Evolutionary conservation across 2,329 filamentous ascomycete species (phyloP), one percentile per base, ranked within the genome.

Genomic region (Chaetomium sp.): DNA sequence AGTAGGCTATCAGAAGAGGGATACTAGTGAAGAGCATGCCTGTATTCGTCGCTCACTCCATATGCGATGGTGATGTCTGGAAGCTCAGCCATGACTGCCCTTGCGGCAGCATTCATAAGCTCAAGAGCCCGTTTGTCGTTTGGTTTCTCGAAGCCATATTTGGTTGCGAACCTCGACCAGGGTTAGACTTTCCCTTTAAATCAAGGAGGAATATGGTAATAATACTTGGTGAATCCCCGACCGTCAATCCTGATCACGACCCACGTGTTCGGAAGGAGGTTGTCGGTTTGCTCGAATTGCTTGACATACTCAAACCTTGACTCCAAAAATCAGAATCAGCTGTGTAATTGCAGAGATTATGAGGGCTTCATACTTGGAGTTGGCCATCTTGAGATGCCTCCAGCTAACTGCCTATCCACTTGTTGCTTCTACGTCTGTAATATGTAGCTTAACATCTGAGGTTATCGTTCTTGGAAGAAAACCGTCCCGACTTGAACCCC

Each of bases 21-120:
- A 19, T 10, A 42, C 73, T 77, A 70, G 70, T 62, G 23, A 38
- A 45, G 1, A 21, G 49, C 56, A 31, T 57, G 90, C 86, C 88
- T 95, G 76, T 90, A 98, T 76, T 99, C 95, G 74, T 99, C 95
- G 76, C 93, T 97, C 70, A 97, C 88, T 1, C 95, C 95, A 72
- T 98, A 99, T 0, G 90, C 93, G 67, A 98, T 85, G 7, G 89
- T 87, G 69, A 97, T 87, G 72, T 98, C 94, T 4, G 92, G 88
- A 27, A 98, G 79, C 58, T 96, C 91, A 68, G 85, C 85, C 79
- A 97, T 87, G 55, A 97, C 92, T 6, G 90, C 89, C 65, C 87
- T 85, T n/a, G 95, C 95, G 2, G 93, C 93, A 1, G 87, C 87
- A 73, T 99, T 99, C 94, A 99, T 98, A 70, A 99, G 87, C 76